phyloP scores from a whole-genome alignment of 805 yeast genomes.

The Kuraishia cidri region DNA sequence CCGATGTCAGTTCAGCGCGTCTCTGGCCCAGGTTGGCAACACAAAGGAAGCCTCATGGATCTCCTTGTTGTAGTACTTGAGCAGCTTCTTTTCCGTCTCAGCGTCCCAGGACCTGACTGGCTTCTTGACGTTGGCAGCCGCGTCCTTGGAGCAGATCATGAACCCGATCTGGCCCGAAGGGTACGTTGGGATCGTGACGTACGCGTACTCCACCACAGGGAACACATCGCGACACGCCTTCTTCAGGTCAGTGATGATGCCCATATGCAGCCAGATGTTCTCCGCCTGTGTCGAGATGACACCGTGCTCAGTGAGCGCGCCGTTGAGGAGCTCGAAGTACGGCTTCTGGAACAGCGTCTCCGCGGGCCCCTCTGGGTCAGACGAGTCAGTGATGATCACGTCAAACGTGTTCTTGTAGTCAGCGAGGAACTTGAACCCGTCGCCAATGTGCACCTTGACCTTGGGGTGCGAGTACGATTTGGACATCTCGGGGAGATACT shows the following conservation, averaged over 20 bases:
- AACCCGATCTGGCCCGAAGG: slow-evolving; percentile 86
- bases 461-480: slow-evolving; percentile 52
- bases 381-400: slow-evolving; percentile 83
- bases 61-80: slow-evolving; percentile 56
- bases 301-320: slow-evolving; percentile 54
- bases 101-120: slow-evolving; percentile 41
- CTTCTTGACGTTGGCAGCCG: slow-evolving; percentile 28
- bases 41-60: slow-evolving; percentile 71
- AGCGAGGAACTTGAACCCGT: slow-evolving; percentile 75
- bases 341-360: slow-evolving; percentile 75
- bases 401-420: slow-evolving; percentile 41
- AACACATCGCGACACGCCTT: slow-evolving; percentile 46
- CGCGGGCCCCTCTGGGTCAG: slow-evolving; percentile 94
- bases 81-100: slow-evolving; percentile 35
- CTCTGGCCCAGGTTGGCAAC: slow-evolving; percentile 72
- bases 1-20: slow-evolving; percentile 15
- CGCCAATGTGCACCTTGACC: slow-evolving; percentile 61
- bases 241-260: slow-evolving; percentile 38
- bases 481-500: slow-evolving; percentile 75
- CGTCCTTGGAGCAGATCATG: slow-evolving; percentile 59
- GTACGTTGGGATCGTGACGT: slow-evolving; percentile 80
- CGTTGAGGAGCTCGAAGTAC: slow-evolving; percentile 60
- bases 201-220: slow-evolving; percentile 54
- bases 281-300: slow-evolving; percentile 81
- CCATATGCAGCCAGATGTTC: slow-evolving; percentile 65